Conservation (phyloP, 345 rosid species). For the Aegle marmelos region DNA sequence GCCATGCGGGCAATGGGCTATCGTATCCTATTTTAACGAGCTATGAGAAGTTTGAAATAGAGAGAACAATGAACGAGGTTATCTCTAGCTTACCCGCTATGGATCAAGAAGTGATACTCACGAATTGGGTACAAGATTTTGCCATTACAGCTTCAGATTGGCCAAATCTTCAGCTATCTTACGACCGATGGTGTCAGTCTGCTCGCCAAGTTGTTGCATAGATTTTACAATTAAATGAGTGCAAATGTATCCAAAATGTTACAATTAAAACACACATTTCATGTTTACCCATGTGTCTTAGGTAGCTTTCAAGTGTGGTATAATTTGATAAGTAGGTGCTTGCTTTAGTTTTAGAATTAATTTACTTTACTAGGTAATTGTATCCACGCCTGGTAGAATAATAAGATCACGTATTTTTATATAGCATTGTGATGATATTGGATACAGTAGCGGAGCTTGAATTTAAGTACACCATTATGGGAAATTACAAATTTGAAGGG, state of each 20-base stretch:
- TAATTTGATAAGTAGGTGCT: not conserved
- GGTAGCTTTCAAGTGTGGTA: not conserved
- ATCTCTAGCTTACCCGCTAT: conserved; percentile 46
- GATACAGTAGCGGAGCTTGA: too few species aligned
- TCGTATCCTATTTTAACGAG: conserved; percentile 52
- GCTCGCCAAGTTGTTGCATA: conserved; percentile 42
- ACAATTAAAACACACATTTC: not conserved
- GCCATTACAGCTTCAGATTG: conserved; percentile 59
- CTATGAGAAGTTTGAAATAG: conserved; percentile 56
- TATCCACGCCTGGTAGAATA: too few species aligned
- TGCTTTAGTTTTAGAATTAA: not conserved
- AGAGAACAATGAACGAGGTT: conserved; percentile 59
- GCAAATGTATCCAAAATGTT: not conserved
- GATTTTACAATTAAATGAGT: not conserved
- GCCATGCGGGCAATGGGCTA: conserved; percentile 59
- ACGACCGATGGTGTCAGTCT: conserved; percentile 72
- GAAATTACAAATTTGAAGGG: too few species aligned
- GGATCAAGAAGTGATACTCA: conserved; percentile 69
- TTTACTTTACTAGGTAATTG: too few species aligned
- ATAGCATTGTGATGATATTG: too few species aligned
- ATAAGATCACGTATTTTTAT: not conserved
- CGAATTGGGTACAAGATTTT: conserved; percentile 70
- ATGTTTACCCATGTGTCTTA: not conserved
- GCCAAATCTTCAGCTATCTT: conserved; percentile 62
- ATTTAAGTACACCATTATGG: too few species aligned